phyloP scores from a whole-genome alignment of 345 rosid species.

The Arabidopsis suecica region DNA sequence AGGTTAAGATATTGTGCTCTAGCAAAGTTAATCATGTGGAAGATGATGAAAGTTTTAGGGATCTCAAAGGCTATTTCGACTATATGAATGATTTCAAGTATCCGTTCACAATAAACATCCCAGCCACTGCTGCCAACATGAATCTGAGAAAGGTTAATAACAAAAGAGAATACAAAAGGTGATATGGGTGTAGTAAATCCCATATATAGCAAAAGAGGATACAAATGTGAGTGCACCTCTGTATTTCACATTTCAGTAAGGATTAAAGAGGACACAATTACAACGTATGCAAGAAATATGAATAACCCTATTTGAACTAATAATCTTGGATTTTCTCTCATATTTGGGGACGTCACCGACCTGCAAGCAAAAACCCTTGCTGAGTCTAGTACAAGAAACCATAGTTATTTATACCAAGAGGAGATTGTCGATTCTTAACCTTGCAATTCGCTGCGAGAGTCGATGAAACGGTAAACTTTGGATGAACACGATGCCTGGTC shows the following conservation, averaged over 20 bases:
- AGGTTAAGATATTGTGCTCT: too few species aligned
- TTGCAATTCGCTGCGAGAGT: slow-evolving; percentile 88
- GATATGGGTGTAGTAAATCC: too few species aligned
- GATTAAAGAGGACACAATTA: slow-evolving; percentile 92
- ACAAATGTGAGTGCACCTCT: not conserved
- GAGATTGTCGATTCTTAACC: slow-evolving; percentile 49
- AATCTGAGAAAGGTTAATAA: too few species aligned
- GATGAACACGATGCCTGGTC: slow-evolving; percentile 98
- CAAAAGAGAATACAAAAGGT: not conserved
- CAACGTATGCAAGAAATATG: slow-evolving; percentile 89
- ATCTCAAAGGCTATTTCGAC: too few species aligned
- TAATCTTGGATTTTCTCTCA: slow-evolving; percentile 97
- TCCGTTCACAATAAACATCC: too few species aligned
- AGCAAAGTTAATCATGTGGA: too few species aligned
- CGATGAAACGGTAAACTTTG: slow-evolving; percentile 95
- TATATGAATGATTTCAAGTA: too few species aligned
- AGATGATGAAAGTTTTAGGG: too few species aligned
- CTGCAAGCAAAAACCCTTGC: slow-evolving; percentile 47
- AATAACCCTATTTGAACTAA: slow-evolving; percentile 86
- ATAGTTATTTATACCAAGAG: not conserved
- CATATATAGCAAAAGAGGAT: not conserved
- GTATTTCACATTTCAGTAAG: slow-evolving; percentile 79
- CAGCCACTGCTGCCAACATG: too few species aligned
- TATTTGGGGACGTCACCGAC: slow-evolving; percentile 98
- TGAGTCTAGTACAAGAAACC: slow-evolving; percentile 19